phyloP scores from a whole-genome alignment of 2,329 filamentous ascomycete genomes.

The Talaromyces sp. region DNA sequence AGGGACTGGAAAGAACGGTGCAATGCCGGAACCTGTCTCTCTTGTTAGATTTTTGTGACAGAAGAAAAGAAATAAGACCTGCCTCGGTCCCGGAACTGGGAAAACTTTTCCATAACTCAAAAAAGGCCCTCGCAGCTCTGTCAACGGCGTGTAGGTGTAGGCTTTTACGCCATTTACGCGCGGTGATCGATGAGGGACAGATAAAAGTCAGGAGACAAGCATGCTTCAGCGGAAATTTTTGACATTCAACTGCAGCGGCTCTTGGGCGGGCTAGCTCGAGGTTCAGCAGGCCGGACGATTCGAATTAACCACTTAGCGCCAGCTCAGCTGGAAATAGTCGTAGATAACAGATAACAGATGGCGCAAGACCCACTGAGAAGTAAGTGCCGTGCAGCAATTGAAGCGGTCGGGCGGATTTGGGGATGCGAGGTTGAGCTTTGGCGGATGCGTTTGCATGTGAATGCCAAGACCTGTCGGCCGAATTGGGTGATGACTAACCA shows the following conservation, averaged over 20 bases:
- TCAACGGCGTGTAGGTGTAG: background rate
- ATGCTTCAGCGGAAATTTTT: background rate
- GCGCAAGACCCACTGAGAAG: background rate
- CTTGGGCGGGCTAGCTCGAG: background rate
- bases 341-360: background rate
- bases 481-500: too few relatives aligned
- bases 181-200: background rate
- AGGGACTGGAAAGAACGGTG: constrained; percentile 83
- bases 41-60: background rate
- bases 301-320: background rate
- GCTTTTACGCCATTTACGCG: background rate
- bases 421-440: background rate
- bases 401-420: too few relatives aligned
- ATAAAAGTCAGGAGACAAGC: background rate
- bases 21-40: constrained; percentile 77
- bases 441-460: background rate
- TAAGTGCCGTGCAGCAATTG: too few relatives aligned
- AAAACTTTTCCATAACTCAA: constrained; percentile 79
- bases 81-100: constrained; percentile 88
- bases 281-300: background rate
- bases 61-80: constrained; percentile 16
- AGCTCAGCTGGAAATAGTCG: background rate
- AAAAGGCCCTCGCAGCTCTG: background rate
- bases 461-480: background rate
- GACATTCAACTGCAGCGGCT: background rate